These are phyloP conservation scores for Yueomyces sp. DNA, from an alignment of 805 yeast species.

Conservation along the genomic window DNA sequence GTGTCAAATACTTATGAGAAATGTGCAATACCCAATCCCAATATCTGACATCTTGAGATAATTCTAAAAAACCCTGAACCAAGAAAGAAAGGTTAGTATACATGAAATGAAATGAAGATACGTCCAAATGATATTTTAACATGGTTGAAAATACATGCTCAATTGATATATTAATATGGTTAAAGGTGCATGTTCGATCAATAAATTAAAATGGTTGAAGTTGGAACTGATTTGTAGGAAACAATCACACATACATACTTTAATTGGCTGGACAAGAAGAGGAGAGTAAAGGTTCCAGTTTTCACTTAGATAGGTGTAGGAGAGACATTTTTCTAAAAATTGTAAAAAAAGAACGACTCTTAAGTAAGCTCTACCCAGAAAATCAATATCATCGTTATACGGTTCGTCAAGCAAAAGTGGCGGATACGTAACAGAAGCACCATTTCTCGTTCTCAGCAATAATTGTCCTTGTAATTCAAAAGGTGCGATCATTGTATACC, in stretches of 20 bases:
- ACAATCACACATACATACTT: too few species aligned
- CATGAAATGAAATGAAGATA: too few species aligned
- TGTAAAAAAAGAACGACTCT: neutral
- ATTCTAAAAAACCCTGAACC: neutral
- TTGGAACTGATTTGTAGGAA: too few species aligned
- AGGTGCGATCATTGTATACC: neutral
- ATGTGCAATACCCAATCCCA: neutral
- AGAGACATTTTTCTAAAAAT: neutral
- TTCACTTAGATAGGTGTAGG: neutral
- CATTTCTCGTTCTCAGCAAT: neutral
- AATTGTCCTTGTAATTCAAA: neutral
- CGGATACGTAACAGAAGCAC: neutral
- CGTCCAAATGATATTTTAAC: too few species aligned
- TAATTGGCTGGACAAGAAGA: too few species aligned
- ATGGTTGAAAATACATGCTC: too few species aligned
- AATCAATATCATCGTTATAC: neutral
- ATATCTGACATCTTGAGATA: neutral
- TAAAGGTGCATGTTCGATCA: too few species aligned
- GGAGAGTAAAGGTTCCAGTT: too few species aligned
- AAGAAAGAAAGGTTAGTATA: neutral
- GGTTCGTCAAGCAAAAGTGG: neutral
- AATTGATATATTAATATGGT: too few species aligned
- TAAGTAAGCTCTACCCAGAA: neutral
- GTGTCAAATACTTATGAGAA: too few species aligned
- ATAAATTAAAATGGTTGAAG: too few species aligned